Conservation (phyloP, 805 yeast genomes). For the Ascoidea tarda region DNA sequence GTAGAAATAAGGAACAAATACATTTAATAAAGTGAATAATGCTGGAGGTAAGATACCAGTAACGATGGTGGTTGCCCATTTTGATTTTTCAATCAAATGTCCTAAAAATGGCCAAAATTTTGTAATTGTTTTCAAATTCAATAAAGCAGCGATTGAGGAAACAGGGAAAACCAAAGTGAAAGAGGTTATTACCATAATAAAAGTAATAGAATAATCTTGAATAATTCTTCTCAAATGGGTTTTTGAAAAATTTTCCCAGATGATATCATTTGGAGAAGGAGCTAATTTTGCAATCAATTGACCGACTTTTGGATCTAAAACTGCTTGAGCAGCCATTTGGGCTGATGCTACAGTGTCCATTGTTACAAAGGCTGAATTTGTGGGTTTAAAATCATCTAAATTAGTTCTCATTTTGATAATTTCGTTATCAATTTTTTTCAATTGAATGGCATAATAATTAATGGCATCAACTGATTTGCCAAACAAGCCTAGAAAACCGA, state of each 20-base stretch:
- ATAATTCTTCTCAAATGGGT: conserved; percentile 27
- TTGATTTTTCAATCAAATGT: conserved; percentile 32
- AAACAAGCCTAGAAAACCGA: conserved; percentile 11
- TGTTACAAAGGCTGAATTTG: conserved; percentile 66
- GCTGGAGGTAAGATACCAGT: conserved; percentile 52
- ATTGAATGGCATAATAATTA: conserved; percentile 18
- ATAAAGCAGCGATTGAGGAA: conserved; percentile 39
- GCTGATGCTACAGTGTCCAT: conserved; percentile 94
- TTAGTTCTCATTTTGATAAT: conserved; percentile 21
- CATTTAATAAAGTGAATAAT: conserved; percentile 39
- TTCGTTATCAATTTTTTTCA: conserved; percentile 23
- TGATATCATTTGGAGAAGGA: conserved; percentile 91
- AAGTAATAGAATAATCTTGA: conserved; percentile 26
- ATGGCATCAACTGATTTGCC: conserved; percentile 21
- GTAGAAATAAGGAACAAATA: conserved; percentile 40
- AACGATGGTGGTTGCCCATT: conserved; percentile 37
- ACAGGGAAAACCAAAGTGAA: conserved; percentile 40
- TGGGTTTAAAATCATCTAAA: conserved; percentile 22
- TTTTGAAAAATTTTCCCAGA: conserved; percentile 82
- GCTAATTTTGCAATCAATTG: conserved; percentile 73
- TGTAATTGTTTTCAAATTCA: conserved; percentile 39
- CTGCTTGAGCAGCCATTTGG: conserved; percentile 93
- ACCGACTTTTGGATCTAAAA: conserved; percentile 77
- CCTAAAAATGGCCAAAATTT: conserved; percentile 49
- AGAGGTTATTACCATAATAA: conserved; percentile 32